Percentiles rank a stretch among this genome's conserved stretches.
Conservation (phyloP, 495 filamentous ascomycete genomes). For the Neurospora sp. region DNA sequence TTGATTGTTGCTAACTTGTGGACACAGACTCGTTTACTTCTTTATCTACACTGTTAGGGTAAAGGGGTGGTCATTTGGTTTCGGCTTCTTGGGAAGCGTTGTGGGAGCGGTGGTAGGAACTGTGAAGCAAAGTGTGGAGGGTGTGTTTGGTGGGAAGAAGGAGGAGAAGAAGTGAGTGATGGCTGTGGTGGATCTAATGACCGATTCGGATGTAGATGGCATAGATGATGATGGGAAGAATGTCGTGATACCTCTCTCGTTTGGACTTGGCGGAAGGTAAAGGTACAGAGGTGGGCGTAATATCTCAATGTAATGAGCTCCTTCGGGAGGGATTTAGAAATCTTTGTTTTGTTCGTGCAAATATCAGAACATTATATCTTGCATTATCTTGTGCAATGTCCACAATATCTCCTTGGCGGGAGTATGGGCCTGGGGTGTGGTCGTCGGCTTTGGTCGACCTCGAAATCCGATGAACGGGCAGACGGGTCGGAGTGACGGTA, state of each 20-base stretch:
- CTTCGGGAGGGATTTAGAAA: background rate
- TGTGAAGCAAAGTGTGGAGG: background rate
- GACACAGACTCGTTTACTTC: slow-evolving; percentile 58
- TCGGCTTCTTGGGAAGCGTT: slow-evolving; percentile 26
- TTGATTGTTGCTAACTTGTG: too few relatives aligned
- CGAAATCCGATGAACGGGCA: background rate
- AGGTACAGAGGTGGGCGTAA: background rate
- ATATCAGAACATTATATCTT: too few relatives aligned
- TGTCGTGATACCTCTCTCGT: background rate
- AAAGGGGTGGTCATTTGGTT: slow-evolving; percentile 62
- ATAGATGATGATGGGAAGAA: background rate
- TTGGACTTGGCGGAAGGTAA: background rate
- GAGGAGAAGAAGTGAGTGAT: background rate
- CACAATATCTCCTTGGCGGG: too few relatives aligned
- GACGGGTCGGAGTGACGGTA: background rate
- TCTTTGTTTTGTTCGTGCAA: background rate
- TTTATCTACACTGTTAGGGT: slow-evolving; percentile 72
- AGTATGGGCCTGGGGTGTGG: too few relatives aligned
- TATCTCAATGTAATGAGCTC: background rate
- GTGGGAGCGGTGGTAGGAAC: background rate
- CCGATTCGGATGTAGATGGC: background rate
- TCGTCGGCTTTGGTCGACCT: background rate
- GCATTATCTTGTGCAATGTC: too few relatives aligned
- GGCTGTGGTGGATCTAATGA: background rate
- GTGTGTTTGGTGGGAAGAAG: background rate